A percentile compares a stretch with the other conserved stretches of the same genome.
Evolutionary conservation across 1,284 basidiomycete genomes (phyloP).

Genomic region (Gomphus sp.): DNA sequence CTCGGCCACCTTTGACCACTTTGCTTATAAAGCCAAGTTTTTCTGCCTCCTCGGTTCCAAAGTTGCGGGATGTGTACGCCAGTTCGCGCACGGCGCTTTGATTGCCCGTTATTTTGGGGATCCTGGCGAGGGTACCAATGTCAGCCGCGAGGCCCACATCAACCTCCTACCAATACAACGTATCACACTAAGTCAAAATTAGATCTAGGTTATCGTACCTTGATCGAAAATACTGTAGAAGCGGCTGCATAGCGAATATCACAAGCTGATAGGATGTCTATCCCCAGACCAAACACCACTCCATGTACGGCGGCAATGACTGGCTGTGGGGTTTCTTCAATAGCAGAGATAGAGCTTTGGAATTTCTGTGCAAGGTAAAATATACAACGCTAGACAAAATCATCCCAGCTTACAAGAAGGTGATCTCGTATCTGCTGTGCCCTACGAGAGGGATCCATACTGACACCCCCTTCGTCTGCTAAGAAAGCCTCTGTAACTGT

Average conservation of each 20-base stretch:
- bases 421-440: slow-evolving; percentile 41
- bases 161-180: slow-evolving; percentile 58
- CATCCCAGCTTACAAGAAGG: slow-evolving; percentile 30
- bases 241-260: slow-evolving; percentile 74
- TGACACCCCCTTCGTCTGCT: background rate
- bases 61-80: slow-evolving; percentile 60
- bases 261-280: slow-evolving; percentile 73
- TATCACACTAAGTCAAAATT: background rate
- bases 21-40: slow-evolving; percentile 72
- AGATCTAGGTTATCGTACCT: slow-evolving; percentile 32
- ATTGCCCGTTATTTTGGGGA: slow-evolving; percentile 79
- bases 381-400: background rate
- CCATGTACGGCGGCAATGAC: slow-evolving; percentile 84
- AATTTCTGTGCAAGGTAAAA: slow-evolving; percentile 31
- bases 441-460: slow-evolving; percentile 43
- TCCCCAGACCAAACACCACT: slow-evolving; percentile 62
- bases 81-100: slow-evolving; percentile 74
- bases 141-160: slow-evolving; percentile 88
- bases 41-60: slow-evolving; percentile 62
- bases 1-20: slow-evolving; percentile 59
- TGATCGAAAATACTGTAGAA: slow-evolving; percentile 65
- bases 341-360: slow-evolving; percentile 62
- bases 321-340: slow-evolving; percentile 70
- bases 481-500: background rate
- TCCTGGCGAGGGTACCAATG: slow-evolving; percentile 79